Base-by-base conservation (phyloP, 1,284 basidiomycete genomes). In the Leccinum colubrinum region DNA sequence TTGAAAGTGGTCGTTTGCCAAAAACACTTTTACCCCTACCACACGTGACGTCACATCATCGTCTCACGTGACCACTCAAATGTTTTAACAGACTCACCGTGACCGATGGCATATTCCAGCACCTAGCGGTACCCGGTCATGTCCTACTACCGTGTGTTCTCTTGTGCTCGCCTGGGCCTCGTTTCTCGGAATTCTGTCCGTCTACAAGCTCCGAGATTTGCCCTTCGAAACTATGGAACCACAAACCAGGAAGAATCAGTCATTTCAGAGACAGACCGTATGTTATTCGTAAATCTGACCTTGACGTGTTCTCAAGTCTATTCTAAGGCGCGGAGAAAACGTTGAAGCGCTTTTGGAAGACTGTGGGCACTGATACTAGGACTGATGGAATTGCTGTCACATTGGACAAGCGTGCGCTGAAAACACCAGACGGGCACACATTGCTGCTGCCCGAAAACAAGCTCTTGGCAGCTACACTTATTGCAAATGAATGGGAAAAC, bases 401-500 rank as follows among this genome's bases (percentile, higher is more conserved):
- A 5, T 82, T 99, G 55, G 97, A 99, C 79, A 84, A 86, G 64
- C 86, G 95, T 27, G 80, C 91, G 0, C 82, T 99, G 60, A 95
- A 93, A 74, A 98, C 97, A 15, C 95, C 97, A 0, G 83, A 81
- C 0, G 95, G 96, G 6, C 85, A 88, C 41, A 81, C 81, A 6
- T 78, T 99, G 35, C 73, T 87, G 27, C 72, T 99, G 15, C 95
- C 95, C 0, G 75, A 78, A 43, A 80, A 86, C 62, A 91, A 93
- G 68, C 77, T 81, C 53, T 74, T 97, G 37, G 80, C 93, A 17
- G 95, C 97, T 1, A 82, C 91, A 1, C 82, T 98, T 61, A 90
- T 99, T 66, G 96, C 95, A 9, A 85, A 91, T 62, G 97, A 99
- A 79, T 99, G 97, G 97, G 94, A 97, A 72, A 93, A 92, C 72